A percentile compares a stretch with the other conserved stretches of the same genome.
Conservation (phyloP, 2,329 filamentous ascomycete genomes). For the Colletotrichum eremochloae region DNA sequence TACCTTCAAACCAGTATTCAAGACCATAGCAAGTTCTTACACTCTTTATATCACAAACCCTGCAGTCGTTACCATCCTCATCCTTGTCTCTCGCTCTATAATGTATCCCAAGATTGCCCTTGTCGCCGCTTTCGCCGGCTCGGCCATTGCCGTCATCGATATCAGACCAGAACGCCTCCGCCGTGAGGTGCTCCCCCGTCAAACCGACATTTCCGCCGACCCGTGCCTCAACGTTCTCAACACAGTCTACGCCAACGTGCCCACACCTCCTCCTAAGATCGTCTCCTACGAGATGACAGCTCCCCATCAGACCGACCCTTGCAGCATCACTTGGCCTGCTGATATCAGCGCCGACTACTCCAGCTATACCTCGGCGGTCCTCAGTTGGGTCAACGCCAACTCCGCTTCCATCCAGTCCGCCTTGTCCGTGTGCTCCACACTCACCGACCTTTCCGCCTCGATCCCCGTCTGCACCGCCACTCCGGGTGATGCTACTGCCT, state of each 20-base stretch:
- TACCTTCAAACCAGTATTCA: background rate
- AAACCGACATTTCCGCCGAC: slow-evolving; percentile 41
- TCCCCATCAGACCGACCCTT: slow-evolving; percentile 44
- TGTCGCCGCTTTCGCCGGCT: slow-evolving; percentile 44
- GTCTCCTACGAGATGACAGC: slow-evolving; percentile 42
- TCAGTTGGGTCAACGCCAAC: slow-evolving; percentile 46
- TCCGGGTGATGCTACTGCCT: background rate
- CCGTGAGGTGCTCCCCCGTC: slow-evolving; percentile 45
- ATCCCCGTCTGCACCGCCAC: slow-evolving; percentile 21
- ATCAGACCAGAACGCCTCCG: slow-evolving; percentile 40
- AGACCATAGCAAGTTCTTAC: background rate
- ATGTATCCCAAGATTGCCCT: slow-evolving; percentile 47
- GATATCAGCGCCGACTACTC: slow-evolving; percentile 42
- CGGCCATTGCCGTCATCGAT: slow-evolving; percentile 43
- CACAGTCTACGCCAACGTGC: slow-evolving; percentile 44
- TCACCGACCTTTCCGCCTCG: slow-evolving; percentile 38
- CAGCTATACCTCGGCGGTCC: slow-evolving; percentile 44
- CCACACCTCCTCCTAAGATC: slow-evolving; percentile 46
- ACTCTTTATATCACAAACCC: background rate
- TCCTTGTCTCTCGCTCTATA: slow-evolving; percentile 17
- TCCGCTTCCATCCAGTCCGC: slow-evolving; percentile 43
- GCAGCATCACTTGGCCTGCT: slow-evolving; percentile 45
- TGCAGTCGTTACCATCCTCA: background rate
- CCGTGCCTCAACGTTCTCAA: slow-evolving; percentile 43
- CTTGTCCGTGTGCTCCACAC: slow-evolving; percentile 46